A percentile compares a stretch with the other conserved stretches of the same genome.
Evolutionary conservation across 148 eudicot species (phyloP).

Genomic region (Persicaria maculosa): DNA sequence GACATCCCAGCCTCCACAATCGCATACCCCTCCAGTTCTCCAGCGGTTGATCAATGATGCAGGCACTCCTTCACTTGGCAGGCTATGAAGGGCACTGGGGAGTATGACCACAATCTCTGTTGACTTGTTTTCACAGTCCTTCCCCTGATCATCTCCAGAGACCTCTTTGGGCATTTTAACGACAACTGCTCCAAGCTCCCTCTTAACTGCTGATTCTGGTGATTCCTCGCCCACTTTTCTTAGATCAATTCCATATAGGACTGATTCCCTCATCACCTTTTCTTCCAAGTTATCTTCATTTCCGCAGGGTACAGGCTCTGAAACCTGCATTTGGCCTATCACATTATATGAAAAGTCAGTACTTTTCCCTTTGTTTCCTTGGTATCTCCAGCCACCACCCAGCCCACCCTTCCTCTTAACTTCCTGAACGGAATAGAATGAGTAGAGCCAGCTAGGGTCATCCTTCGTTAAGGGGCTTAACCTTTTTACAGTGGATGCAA

Average conservation of each 20-base stretch:
- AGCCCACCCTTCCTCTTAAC: constrained; percentile 50
- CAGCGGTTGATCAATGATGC: constrained; percentile 71
- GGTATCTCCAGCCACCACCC: constrained; percentile 58
- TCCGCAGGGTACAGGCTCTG: constrained; percentile 25
- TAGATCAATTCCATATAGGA: constrained; percentile 43
- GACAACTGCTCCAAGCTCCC: constrained; percentile 66
- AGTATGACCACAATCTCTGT: constrained; percentile 44
- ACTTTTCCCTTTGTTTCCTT: constrained; percentile 43
- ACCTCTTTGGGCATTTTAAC: constrained; percentile 27
- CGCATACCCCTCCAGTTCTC: constrained; percentile 85
- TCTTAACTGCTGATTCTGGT: constrained; percentile 27
- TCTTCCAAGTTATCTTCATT: constrained; percentile 15
- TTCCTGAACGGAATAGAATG: constrained; percentile 67
- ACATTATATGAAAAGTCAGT: constrained; percentile 43
- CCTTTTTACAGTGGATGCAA: constrained; percentile 57
- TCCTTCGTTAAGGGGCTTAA: constrained; percentile 32
- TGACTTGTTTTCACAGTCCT: constrained; percentile 9
- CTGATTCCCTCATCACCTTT: constrained; percentile 36
- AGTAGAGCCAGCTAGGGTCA: constrained; percentile 49
- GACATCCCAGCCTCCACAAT: constrained; percentile 96
- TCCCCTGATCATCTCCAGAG: constrained; percentile 16
- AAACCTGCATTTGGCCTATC: constrained; percentile 78
- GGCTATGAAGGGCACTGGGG: constrained; percentile 66
- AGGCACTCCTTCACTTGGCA: constrained; percentile 58
- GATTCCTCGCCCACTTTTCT: constrained; percentile 23